Evolutionary conservation across 495 filamentous ascomycete genomes (phyloP), one percentile per base, ranked within the genome.

Genomic region (Aspergillus cavernicola): DNA sequence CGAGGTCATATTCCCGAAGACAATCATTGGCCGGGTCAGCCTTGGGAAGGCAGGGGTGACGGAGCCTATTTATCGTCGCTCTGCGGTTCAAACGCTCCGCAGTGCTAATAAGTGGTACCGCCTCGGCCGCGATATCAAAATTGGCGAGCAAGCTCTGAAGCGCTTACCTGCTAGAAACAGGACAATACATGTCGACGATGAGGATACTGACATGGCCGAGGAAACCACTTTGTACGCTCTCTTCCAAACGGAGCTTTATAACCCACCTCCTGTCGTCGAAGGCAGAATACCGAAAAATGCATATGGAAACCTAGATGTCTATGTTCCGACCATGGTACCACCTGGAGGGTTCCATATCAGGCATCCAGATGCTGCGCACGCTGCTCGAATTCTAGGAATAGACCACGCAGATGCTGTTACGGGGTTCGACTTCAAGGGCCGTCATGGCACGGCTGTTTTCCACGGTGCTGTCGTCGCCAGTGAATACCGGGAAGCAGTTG

Each of bases 241-340:
- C 6, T 83, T 81, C 38, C 92, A 97, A 66, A 97, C 92, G 0
- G 78, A 83, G 10, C 37, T 83, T 0, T 96, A 95, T 59, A 65
- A 77, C 8, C 80, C 92, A 1, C 88, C 89, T 16, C 84, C 90
- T 0, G 86, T 97, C 8, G 70, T 85, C 2, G 65, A 80, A 40
- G 92, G 92, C 5, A 76, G 69, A 13, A 79, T 99, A 8, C 93
- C 92, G 4, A 88, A 85, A 55, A 99, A 99, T 58, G 77, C 72
- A 8, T 99, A 84, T 61, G 89, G 88, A 0, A 99, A 99, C 58
- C 61, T 97, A 36, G 93, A 97, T 63, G 61, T 97, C 20, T 97
- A 92, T 63, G 89, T 93, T 9, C 87, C 92, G 1, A 90, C 83
- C 55, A 99, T 99, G 93, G 75, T 97, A 7, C 93, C 93, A 0